These are phyloP conservation scores for Boletus patriciae DNA, from an alignment of 768 basidiomycete species.

Conservation along the genomic window DNA sequence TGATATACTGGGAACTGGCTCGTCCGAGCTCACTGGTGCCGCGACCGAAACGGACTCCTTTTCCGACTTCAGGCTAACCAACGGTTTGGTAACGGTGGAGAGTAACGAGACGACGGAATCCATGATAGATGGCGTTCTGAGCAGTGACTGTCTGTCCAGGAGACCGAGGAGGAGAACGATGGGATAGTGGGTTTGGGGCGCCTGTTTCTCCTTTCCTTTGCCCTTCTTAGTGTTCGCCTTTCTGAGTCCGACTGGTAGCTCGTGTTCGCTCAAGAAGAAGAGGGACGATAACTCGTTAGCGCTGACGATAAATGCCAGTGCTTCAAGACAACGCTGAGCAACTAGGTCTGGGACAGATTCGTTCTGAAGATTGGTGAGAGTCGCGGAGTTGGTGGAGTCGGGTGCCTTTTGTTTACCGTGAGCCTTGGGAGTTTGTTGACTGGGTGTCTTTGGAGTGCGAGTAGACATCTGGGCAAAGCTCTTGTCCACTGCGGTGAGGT, in stretches of 20 bases:
- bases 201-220: conserved; percentile 91
- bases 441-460: conserved; percentile 54
- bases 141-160: conserved; percentile 81
- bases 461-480: conserved; percentile 92
- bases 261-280: conserved; percentile 97
- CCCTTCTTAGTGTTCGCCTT: conserved; percentile 76
- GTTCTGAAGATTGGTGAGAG: conserved; percentile 54
- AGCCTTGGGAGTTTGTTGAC: conserved; percentile 42
- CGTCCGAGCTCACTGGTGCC: conserved; percentile 20
- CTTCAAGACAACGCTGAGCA: conserved; percentile 92
- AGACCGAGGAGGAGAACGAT: conserved; percentile 86
- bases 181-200: conserved; percentile 81
- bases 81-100: conserved; percentile 83
- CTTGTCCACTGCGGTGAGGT: conserved; percentile 87
- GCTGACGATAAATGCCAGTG: conserved; percentile 81
- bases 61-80: conserved; percentile 60
- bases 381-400: conserved; percentile 52
- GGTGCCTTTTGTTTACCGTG: conserved; percentile 69
- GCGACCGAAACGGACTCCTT: conserved; percentile 34
- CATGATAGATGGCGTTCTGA: conserved; percentile 87
- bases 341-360: conserved; percentile 91
- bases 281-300: conserved; percentile 81
- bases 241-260: conserved; percentile 76
- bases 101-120: conserved; percentile 89
- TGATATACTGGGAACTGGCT: conserved; percentile 4